Conservation (phyloP, 2,329 filamentous ascomycete species). For the Apiospora aurea region DNA sequence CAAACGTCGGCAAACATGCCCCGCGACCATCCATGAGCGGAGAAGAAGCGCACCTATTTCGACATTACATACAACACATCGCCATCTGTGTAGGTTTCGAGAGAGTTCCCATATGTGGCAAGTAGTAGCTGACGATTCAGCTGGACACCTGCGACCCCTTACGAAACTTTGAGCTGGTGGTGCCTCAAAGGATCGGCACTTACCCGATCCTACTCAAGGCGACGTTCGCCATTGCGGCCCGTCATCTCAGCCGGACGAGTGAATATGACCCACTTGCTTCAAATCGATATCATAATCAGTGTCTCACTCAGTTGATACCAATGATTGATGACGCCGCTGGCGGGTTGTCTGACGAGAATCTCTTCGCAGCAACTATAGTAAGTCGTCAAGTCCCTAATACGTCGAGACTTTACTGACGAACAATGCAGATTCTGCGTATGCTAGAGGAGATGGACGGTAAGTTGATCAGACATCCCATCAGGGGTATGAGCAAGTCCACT, state of each 20-base stretch:
- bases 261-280: conserved; percentile 57
- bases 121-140: conserved; percentile 33
- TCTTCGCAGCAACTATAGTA: conserved; percentile 57
- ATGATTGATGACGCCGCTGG: conserved; percentile 49
- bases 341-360: conserved; percentile 53
- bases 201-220: conserved; percentile 62
- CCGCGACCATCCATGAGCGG: conserved; percentile 38
- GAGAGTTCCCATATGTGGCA: neutral
- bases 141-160: conserved; percentile 42
- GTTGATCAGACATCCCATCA: neutral
- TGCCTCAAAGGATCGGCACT: conserved; percentile 58
- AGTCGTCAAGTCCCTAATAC: neutral
- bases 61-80: conserved; percentile 45
- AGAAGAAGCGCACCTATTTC: conserved; percentile 44
- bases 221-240: conserved; percentile 62
- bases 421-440: conserved; percentile 52
- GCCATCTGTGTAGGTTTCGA: conserved; percentile 44
- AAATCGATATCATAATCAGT: conserved; percentile 61
- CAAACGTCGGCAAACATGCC: conserved; percentile 29
- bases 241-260: conserved; percentile 58
- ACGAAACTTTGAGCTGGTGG: conserved; percentile 59
- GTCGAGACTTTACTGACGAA: neutral
- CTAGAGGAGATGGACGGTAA: conserved; percentile 54
- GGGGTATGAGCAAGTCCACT: no score
- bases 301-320: conserved; percentile 57